Evolutionary conservation across 2,329 filamentous ascomycete genomes (phyloP).

Genomic region (Fulvia fulva): DNA sequence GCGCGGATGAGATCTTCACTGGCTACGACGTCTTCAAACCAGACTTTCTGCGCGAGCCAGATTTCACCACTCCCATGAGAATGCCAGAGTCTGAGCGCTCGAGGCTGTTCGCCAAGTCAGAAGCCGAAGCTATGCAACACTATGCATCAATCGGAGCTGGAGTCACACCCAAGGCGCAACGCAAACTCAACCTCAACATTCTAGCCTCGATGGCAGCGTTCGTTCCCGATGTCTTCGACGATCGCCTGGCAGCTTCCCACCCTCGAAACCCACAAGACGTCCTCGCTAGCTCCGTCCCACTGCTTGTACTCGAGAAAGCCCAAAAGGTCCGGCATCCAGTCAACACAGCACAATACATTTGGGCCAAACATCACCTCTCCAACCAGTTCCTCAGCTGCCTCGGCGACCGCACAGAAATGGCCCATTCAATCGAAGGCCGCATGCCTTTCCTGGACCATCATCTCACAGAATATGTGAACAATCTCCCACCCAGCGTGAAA

Average conservation of each 20-base stretch:
- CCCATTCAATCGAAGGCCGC: slow-evolving; percentile 39
- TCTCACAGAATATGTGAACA: slow-evolving; percentile 39
- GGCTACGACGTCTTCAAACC: slow-evolving; percentile 48
- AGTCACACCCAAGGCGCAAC: slow-evolving; percentile 19
- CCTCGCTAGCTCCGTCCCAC: slow-evolving; percentile 15
- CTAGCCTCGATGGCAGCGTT: slow-evolving; percentile 36
- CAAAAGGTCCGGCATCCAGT: slow-evolving; percentile 40
- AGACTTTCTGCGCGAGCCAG: slow-evolving; percentile 50
- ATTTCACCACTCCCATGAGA: slow-evolving; percentile 31
- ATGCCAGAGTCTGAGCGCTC: slow-evolving; percentile 26
- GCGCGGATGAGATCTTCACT: slow-evolving; percentile 50
- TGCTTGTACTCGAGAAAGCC: slow-evolving; percentile 30
- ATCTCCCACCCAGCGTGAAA: slow-evolving; percentile 37
- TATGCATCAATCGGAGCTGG: slow-evolving; percentile 3
- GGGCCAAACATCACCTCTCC: slow-evolving; percentile 35
- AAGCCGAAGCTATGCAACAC: slow-evolving; percentile 18
- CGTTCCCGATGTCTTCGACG: slow-evolving; percentile 34
- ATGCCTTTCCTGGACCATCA: slow-evolving; percentile 42
- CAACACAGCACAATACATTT: slow-evolving; percentile 39
- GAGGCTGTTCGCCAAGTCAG: slow-evolving; percentile 13
- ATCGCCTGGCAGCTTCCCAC: slow-evolving; percentile 29
- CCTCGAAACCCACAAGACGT: slow-evolving; percentile 3
- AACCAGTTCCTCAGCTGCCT: slow-evolving; percentile 42
- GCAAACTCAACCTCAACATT: slow-evolving; percentile 40
- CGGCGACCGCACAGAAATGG: slow-evolving; percentile 47